A percentile compares a stretch with the other conserved stretches of the same genome.
phyloP scores from a whole-genome alignment of 176 grass and related monocot genomes.

The Oryza australiensis region DNA sequence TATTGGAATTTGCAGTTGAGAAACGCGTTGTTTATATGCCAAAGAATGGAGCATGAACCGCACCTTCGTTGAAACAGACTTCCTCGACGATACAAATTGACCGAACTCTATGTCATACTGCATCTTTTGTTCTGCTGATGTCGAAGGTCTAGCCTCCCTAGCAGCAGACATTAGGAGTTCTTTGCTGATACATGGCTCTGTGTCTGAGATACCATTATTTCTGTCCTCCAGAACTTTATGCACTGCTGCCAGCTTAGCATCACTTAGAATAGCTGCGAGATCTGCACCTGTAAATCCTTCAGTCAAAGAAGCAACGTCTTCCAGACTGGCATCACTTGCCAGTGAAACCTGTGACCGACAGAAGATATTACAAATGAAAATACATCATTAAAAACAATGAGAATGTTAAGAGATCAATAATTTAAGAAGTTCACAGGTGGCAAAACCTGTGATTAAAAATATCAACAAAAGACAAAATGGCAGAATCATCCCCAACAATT shows the following conservation, averaged over 20 bases:
- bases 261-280: conserved; percentile 75
- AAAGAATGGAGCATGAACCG: background rate
- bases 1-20: background rate
- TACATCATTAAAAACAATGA: conserved; percentile 6
- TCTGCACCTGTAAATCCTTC: conserved; percentile 95
- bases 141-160: conserved; percentile 77
- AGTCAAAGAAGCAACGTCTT: conserved; percentile 76
- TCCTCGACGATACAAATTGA: conserved; percentile 73
- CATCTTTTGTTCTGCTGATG: conserved; percentile 59
- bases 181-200: conserved; percentile 63
- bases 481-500: background rate
- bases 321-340: conserved; percentile 61
- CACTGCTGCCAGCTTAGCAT: conserved; percentile 79
- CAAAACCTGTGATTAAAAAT: background rate
- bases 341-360: conserved; percentile 68
- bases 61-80: conserved; percentile 87
- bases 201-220: conserved; percentile 43
- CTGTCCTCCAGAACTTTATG: conserved; percentile 73
- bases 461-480: conserved; percentile 11
- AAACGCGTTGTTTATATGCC: background rate
- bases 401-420: conserved; percentile 3
- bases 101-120: conserved; percentile 69
- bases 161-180: conserved; percentile 78
- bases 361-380: conserved; percentile 15
- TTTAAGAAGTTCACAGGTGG: background rate